Base-by-base conservation (phyloP, 225 moss, liverwort and hornwort species). In the Pleurozium schreberi region DNA sequence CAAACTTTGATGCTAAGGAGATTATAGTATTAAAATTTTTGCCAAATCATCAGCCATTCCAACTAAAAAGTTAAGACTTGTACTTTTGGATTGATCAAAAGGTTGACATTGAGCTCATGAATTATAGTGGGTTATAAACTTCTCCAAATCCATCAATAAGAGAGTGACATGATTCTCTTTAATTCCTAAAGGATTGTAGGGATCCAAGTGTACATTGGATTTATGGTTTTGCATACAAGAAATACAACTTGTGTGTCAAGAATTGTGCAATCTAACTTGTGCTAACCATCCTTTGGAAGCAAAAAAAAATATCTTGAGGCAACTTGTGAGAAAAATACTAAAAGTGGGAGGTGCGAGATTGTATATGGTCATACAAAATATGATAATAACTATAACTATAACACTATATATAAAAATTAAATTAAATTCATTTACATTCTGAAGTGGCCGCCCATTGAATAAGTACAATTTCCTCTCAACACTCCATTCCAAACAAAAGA, bases 371-470 rank as follows among this genome's bases (percentile, higher is more conserved):
- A 3, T 28, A 27, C 18, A 27, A 55, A 26, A 50, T 38, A 57
- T 14, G 21, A 9, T 33, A 34, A 50, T 5, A 75, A 50, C 5
- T 8, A 49, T 49, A 49, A 49, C 8, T 8, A 49, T 49, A 49
- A 49, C 11, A 49, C 11, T 49, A 49, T 49, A 49, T 34, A 22
- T 9, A 47, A 3, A 11, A 18, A 23, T 20, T 20, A 20, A 25
- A 38, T 38, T 6, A 36, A 34, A 9, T 52, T 52, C 14, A 52
- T 77, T 10, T 14, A 36, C 15, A 53, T 36, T 52, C 23, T 11
- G 1, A 11, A 79, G 18, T 23, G 15, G 5, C 5, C 5, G 4
- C 12, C 6, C 23, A 52, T 38, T 3, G 38, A 2, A 5, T 0
- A 79, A 0, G 3, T 38, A 25, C 7, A 12, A 80, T 26, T 80